These are phyloP conservation scores for Nothopassalora personata DNA, from an alignment of 2,329 filamentous ascomycete species.

Conservation along the genomic window DNA sequence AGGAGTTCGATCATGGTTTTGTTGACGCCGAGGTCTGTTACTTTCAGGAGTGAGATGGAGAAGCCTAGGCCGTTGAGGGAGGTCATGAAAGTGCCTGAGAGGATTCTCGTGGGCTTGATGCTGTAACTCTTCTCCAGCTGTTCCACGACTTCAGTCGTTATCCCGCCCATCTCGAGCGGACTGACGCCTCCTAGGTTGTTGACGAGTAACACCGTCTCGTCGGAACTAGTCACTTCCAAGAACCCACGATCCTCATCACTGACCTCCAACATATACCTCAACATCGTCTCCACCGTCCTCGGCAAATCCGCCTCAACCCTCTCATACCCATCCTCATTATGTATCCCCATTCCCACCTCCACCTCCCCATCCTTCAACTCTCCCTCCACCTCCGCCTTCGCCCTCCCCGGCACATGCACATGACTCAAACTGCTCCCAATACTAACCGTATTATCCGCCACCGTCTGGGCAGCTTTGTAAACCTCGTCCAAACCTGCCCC, in stretches of 20 bases:
- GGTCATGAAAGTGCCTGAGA: slow-evolving; percentile 66
- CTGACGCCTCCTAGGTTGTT: slow-evolving; percentile 74
- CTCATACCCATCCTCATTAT: slow-evolving; percentile 51
- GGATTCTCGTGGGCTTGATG: slow-evolving; percentile 56
- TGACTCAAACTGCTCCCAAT: slow-evolving; percentile 82
- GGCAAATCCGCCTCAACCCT: slow-evolving; percentile 40
- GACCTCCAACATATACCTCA: slow-evolving; percentile 58
- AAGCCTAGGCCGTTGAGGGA: slow-evolving; percentile 68
- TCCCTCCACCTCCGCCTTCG: slow-evolving; percentile 46
- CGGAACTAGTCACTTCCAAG: slow-evolving; percentile 54
- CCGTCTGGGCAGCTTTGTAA: slow-evolving; percentile 63
- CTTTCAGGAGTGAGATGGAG: slow-evolving; percentile 61
- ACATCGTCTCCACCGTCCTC: slow-evolving; percentile 52
- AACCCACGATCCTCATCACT: slow-evolving; percentile 67
- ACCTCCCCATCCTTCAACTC: slow-evolving; percentile 57
- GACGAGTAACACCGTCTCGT: slow-evolving; percentile 62
- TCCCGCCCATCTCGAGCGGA: slow-evolving; percentile 65
- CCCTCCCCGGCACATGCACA: slow-evolving; percentile 86
- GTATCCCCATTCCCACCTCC: slow-evolving; percentile 69
- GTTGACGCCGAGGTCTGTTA: slow-evolving; percentile 55
- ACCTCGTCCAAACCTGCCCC: slow-evolving; percentile 63
- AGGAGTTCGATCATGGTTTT: slow-evolving; percentile 62
- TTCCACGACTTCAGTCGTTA: slow-evolving; percentile 60
- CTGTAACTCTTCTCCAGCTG: slow-evolving; percentile 56
- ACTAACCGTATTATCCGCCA: slow-evolving; percentile 71